phyloP scores from a whole-genome alignment of 2,329 filamentous ascomycete genomes.

The Calonectria hongkongensis region DNA sequence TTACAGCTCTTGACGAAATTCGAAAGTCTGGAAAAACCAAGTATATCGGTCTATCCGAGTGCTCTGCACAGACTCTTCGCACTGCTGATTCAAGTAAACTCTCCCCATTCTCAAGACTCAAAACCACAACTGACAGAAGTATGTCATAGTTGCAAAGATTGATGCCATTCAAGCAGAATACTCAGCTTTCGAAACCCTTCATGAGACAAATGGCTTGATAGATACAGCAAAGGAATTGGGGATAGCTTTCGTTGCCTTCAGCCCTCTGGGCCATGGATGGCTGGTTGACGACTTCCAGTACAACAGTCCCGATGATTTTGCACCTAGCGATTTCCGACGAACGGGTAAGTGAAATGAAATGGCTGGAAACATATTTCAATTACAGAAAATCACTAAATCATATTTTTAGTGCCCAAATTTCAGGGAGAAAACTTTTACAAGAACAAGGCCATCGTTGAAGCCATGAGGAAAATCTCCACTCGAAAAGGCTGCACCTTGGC shows the following conservation, averaged over 20 bases:
- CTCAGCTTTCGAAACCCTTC: slow-evolving; percentile 64
- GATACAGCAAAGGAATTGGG: slow-evolving; percentile 63
- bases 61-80: slow-evolving; percentile 65
- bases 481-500: slow-evolving; percentile 56
- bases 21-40: slow-evolving; percentile 68
- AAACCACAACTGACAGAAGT: background rate
- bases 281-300: slow-evolving; percentile 66
- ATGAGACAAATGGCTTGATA: slow-evolving; percentile 64
- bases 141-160: slow-evolving; percentile 64
- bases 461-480: slow-evolving; percentile 62
- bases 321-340: slow-evolving; percentile 63
- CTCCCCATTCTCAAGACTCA: background rate
- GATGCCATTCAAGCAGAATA: slow-evolving; percentile 68
- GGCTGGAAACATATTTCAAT: background rate
- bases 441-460: slow-evolving; percentile 63
- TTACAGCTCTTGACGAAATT: slow-evolving; percentile 66
- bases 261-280: slow-evolving; percentile 68
- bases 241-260: slow-evolving; percentile 67
- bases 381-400: background rate
- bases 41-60: slow-evolving; percentile 69
- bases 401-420: slow-evolving; percentile 55
- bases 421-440: slow-evolving; percentile 68
- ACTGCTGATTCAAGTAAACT: slow-evolving; percentile 65
- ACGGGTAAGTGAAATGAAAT: slow-evolving; percentile 52
- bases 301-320: slow-evolving; percentile 67